phyloP scores from a whole-genome alignment of 75 land plant genomes.

The Pinus albicaulis region DNA sequence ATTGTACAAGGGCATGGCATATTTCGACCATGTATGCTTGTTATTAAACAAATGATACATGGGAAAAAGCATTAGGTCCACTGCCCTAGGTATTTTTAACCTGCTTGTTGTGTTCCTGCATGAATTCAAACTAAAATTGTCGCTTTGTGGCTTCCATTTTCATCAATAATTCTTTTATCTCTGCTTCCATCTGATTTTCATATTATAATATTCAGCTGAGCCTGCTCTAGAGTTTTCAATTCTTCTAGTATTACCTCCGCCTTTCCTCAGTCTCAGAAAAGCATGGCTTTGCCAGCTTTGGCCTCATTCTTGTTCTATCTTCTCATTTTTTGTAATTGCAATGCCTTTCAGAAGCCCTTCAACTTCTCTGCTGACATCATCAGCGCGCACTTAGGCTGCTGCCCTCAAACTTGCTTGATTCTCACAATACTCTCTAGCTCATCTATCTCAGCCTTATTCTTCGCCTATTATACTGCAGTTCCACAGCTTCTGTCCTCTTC shows the following conservation, averaged over 20 bases:
- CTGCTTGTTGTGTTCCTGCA: background rate
- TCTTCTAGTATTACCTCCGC: constrained; percentile 72
- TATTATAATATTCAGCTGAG: constrained; percentile 58
- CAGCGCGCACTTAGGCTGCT: constrained; percentile 73
- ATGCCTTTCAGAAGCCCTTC: constrained; percentile 79
- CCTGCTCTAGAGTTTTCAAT: constrained; percentile 65
- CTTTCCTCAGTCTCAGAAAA: constrained; percentile 72
- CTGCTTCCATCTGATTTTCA: constrained; percentile 84
- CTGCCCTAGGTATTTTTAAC: background rate
- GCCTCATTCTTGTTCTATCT: constrained; percentile 78
- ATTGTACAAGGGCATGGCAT: constrained; percentile 5
- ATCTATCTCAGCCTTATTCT: constrained; percentile 68
- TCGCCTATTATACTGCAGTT: constrained; percentile 40
- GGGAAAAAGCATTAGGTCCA: background rate
- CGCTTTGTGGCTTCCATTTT: constrained; percentile 85
- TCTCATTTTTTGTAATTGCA: constrained; percentile 63
- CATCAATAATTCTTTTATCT: constrained; percentile 78
- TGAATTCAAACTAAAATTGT: constrained; percentile 16
- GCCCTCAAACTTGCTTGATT: constrained; percentile 83
- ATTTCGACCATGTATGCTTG: constrained; percentile 13
- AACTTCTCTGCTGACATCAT: constrained; percentile 88
- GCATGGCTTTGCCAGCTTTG: constrained; percentile 57
- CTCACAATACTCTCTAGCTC: constrained; percentile 85
- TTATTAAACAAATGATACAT: constrained; percentile 1
- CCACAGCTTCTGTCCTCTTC: constrained; percentile 35